phyloP scores from a whole-genome alignment of 78 protist genomes.

The Protostelium mycophagum region DNA sequence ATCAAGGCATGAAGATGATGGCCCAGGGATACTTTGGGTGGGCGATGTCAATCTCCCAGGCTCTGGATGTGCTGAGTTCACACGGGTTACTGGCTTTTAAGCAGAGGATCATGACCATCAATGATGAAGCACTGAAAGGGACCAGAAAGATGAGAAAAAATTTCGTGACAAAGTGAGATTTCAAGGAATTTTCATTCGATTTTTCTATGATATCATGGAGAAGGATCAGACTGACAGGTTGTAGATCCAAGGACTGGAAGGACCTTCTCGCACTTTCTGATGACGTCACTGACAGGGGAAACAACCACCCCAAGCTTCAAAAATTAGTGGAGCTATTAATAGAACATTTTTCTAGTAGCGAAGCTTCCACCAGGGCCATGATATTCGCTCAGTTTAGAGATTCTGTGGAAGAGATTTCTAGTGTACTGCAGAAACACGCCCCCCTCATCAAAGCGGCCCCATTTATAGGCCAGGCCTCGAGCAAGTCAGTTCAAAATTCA shows the following conservation, averaged over 20 bases:
- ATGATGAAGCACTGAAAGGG: not conserved
- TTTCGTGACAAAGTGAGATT: not conserved
- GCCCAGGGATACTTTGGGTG: not conserved
- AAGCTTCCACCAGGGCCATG: slow-evolving; percentile 62
- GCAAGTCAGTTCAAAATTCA: not conserved
- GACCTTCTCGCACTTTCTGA: not conserved
- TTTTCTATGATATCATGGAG: no score
- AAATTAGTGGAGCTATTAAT: not conserved
- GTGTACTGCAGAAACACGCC: not conserved
- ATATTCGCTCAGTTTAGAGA: slow-evolving; percentile 45
- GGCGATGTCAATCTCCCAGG: not conserved
- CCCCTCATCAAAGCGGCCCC: slow-evolving; percentile 4
- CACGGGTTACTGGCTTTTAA: not conserved
- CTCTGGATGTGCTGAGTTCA: not conserved
- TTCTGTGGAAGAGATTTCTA: not conserved
- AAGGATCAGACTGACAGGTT: not conserved
- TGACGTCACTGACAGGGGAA: not conserved
- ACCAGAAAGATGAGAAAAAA: not conserved
- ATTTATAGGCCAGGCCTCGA: slow-evolving; percentile 20
- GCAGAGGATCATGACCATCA: not conserved
- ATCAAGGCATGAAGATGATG: not conserved
- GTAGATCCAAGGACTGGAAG: not conserved
- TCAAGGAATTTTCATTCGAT: no score
- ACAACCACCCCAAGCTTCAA: slow-evolving; percentile 18
- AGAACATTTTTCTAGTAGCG: not conserved